Conservation (phyloP, 768 basidiomycete species). For the Stropharia rugosoannulata region DNA sequence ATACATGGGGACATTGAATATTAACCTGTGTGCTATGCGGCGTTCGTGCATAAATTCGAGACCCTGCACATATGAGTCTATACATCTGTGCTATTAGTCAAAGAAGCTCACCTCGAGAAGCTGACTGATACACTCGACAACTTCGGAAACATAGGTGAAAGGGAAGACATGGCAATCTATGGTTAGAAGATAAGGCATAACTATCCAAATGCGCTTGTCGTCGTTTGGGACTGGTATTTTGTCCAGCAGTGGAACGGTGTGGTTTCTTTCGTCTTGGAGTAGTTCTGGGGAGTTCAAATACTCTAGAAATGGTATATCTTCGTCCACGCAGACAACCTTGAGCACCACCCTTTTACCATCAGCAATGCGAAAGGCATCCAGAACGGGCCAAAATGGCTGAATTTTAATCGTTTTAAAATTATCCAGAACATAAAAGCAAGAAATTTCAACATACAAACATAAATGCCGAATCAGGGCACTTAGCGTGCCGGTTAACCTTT, state of each 20-base stretch:
- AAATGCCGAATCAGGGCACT: not conserved
- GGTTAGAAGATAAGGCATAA: not conserved
- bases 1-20: not conserved
- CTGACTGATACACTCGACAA: not conserved
- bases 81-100: no score
- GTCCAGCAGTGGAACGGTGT: conserved; percentile 3
- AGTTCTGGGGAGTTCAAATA: not conserved
- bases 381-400: not conserved
- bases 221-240: not conserved
- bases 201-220: not conserved
- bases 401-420: no score
- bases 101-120: not conserved
- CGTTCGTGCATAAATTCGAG: conserved; percentile 9
- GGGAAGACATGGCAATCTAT: not conserved
- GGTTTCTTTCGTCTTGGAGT: not conserved
- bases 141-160: not conserved
- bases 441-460: not conserved
- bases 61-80: not conserved
- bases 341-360: conserved; percentile 3
- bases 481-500: not conserved
- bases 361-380: conserved; percentile 5
- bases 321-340: not conserved
- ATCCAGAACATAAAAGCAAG: not conserved
- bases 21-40: conserved; percentile 5
- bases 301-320: conserved; percentile 1